Conservation (phyloP, 164 flowering plant genomes). For the Vitis labrusca region DNA sequence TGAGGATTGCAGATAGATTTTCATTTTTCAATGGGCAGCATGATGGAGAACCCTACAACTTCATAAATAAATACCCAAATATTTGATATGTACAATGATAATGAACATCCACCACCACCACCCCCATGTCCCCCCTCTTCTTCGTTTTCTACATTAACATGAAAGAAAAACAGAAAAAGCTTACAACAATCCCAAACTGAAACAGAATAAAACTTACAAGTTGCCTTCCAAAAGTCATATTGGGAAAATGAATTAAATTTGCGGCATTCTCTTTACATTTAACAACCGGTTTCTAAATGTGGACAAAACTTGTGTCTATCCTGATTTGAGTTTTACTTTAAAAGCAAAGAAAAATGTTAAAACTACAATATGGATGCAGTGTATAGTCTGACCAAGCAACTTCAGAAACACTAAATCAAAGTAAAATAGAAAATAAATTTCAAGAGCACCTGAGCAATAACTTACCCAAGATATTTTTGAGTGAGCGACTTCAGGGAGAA, state of each 20-base stretch:
- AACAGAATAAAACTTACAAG: background rate
- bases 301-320: too few relatives aligned
- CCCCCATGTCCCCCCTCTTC: background rate
- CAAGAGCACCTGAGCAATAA: slow-evolving; percentile 2
- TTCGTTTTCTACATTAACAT: background rate
- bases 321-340: too few relatives aligned
- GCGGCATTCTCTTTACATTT: background rate
- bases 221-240: background rate
- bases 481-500: slow-evolving; percentile 79
- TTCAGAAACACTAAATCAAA: background rate
- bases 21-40: too few relatives aligned
- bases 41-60: slow-evolving; percentile 1
- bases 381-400: too few relatives aligned
- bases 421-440: background rate
- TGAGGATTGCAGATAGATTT: too few relatives aligned
- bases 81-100: background rate
- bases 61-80: background rate
- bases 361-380: too few relatives aligned
- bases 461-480: slow-evolving; percentile 68
- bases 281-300: background rate
- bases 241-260: background rate
- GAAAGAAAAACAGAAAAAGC: background rate
- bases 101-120: background rate
- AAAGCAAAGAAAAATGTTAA: too few relatives aligned
- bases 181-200: background rate